These are phyloP conservation scores for Gaultheria prostrata DNA, from an alignment of 148 eudicot species.

Conservation along the genomic window DNA sequence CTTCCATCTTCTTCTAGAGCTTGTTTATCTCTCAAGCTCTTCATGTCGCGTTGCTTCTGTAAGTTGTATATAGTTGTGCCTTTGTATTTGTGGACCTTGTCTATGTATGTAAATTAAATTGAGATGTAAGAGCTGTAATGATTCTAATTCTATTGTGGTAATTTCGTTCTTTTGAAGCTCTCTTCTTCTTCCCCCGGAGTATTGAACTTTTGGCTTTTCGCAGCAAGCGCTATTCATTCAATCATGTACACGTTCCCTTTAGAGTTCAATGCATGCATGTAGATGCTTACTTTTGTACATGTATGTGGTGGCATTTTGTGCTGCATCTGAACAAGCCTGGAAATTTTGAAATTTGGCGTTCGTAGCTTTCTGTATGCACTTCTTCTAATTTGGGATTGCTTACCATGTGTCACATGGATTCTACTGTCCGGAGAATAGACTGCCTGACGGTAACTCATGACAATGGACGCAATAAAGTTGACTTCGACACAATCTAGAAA, in stretches of 20 bases:
- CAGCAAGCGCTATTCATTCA: not conserved
- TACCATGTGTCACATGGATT: not conserved
- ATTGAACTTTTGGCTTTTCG: not conserved
- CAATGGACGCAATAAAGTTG: not conserved
- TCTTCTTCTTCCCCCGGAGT: not conserved
- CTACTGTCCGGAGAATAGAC: not conserved
- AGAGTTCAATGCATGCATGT: not conserved
- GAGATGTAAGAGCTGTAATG: not conserved
- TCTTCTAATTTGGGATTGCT: not conserved
- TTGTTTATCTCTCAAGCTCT: slow-evolving; percentile 3
- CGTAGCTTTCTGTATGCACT: not conserved
- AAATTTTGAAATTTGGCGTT: not conserved
- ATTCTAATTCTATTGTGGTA: not conserved
- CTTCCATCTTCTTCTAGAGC: not conserved
- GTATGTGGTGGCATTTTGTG: not conserved
- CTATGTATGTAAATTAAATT: slow-evolving; percentile 9
- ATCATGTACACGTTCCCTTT: not conserved
- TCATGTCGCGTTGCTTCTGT: not conserved
- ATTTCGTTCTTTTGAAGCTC: not conserved
- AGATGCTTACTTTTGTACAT: not conserved
- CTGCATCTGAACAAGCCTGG: not conserved
- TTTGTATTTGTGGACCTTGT: slow-evolving; percentile 4
- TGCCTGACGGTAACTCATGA: not conserved
- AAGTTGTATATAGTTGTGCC: slow-evolving; percentile 2
- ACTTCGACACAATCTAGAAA: not conserved